These are phyloP conservation scores for Leccinum subgranulosum DNA, from an alignment of 768 basidiomycete species.

Conservation along the genomic window DNA sequence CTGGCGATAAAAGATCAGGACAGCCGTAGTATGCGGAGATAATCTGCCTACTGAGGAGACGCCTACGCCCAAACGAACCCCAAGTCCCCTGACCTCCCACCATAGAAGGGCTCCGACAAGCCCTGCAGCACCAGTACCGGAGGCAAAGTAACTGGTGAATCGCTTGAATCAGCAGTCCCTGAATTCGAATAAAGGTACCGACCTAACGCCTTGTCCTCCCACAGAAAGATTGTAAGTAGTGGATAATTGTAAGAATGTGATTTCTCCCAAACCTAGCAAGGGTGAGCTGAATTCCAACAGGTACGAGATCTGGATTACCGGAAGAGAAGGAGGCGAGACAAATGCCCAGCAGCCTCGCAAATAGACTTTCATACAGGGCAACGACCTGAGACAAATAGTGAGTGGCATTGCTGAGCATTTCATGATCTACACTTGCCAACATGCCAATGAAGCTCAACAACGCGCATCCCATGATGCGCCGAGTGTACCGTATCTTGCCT, in stretches of 20 bases:
- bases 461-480: slow-evolving; percentile 74
- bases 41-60: slow-evolving; percentile 64
- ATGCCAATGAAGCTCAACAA: slow-evolving; percentile 77
- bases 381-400: slow-evolving; percentile 54
- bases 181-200: slow-evolving; percentile 12
- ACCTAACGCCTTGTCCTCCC: slow-evolving; percentile 82
- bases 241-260: slow-evolving; percentile 93
- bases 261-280: slow-evolving; percentile 79
- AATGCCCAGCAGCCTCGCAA: slow-evolving; percentile 77
- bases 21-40: background rate
- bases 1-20: slow-evolving; percentile 36
- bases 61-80: slow-evolving; percentile 80
- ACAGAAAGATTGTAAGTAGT: slow-evolving; percentile 74
- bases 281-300: slow-evolving; percentile 1
- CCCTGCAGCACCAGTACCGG: slow-evolving; percentile 93
- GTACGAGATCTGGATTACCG: slow-evolving; percentile 40
- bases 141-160: slow-evolving; percentile 76
- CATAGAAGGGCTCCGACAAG: slow-evolving; percentile 89
- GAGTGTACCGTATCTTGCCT: slow-evolving; percentile 79
- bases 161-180: background rate
- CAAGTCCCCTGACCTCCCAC: slow-evolving; percentile 88
- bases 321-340: slow-evolving; percentile 82
- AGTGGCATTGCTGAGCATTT: background rate
- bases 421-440: slow-evolving; percentile 54
- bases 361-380: slow-evolving; percentile 63